Conservation (phyloP, 2,329 filamentous ascomycete species). For the Diaporthe vexans region DNA sequence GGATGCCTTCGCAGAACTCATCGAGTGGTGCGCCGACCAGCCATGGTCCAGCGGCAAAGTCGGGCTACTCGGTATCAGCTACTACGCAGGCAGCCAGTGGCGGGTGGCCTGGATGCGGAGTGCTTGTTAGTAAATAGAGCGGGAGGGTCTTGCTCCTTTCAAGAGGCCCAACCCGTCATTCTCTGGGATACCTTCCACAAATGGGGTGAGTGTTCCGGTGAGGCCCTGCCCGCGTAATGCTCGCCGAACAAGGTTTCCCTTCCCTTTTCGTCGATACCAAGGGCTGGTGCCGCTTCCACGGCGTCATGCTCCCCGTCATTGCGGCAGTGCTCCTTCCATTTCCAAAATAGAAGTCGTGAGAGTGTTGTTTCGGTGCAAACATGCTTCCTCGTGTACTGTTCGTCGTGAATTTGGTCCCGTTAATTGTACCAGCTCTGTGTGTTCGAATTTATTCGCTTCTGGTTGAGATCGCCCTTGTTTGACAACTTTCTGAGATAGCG, state of each 20-base stretch:
- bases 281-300: too few species aligned
- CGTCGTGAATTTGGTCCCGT: too few species aligned
- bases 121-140: neutral
- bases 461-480: too few species aligned
- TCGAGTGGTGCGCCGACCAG: constrained; percentile 58
- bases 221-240: neutral
- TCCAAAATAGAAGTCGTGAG: too few species aligned
- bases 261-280: constrained; percentile 6
- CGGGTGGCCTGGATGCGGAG: constrained; percentile 47
- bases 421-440: too few species aligned
- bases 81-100: constrained; percentile 58
- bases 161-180: constrained; percentile 16
- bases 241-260: neutral
- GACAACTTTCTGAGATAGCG: too few species aligned
- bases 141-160: neutral
- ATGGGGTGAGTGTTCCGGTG: neutral
- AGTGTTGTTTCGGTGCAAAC: too few species aligned
- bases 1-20: constrained; percentile 57
- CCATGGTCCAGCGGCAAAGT: constrained; percentile 57
- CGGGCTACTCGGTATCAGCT: constrained; percentile 57
- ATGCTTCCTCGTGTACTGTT: too few species aligned
- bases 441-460: too few species aligned
- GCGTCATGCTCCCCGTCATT: too few species aligned
- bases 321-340: too few species aligned
- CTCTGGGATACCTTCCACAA: constrained; percentile 24